These are phyloP conservation scores for Aspergillus sp. DNA, from an alignment of 2,329 filamentous ascomycete genomes.

Conservation along the genomic window DNA sequence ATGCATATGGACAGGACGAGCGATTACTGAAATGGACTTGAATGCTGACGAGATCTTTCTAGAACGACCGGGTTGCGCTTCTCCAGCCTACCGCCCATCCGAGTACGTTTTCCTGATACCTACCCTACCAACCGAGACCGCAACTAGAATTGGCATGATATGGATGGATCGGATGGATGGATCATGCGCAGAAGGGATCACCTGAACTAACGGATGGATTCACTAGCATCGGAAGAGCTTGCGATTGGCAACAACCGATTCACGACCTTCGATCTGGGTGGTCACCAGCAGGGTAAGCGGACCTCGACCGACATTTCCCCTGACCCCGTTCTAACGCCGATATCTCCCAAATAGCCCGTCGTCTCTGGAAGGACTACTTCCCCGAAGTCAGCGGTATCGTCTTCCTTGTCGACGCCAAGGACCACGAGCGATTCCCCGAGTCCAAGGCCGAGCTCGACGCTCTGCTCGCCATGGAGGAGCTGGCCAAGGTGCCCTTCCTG, in stretches of 20 bases:
- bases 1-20: background rate
- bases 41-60: constrained; percentile 2
- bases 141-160: background rate
- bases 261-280: constrained; percentile 90
- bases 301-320: background rate
- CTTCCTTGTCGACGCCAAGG: constrained; percentile 96
- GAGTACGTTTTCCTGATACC: constrained; percentile 57
- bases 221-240: constrained; percentile 80
- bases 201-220: constrained; percentile 2
- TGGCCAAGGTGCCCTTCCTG: constrained; percentile 92
- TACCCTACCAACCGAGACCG: background rate
- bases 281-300: constrained; percentile 78
- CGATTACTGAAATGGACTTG: background rate
- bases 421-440: constrained; percentile 90
- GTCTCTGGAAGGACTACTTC: constrained; percentile 96
- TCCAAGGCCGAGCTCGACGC: constrained; percentile 96
- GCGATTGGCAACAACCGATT: constrained; percentile 92
- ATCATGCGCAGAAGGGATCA: background rate
- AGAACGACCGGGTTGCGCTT: constrained; percentile 92
- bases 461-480: constrained; percentile 93
- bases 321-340: background rate
- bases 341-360: constrained; percentile 60
- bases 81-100: constrained; percentile 89
- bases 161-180: background rate
- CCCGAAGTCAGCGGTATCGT: constrained; percentile 95